Percentiles rank a stretch among this genome's conserved stretches.
Evolutionary conservation across 2,329 filamentous ascomycete genomes (phyloP).

Genomic region (Clonostachys rosea): DNA sequence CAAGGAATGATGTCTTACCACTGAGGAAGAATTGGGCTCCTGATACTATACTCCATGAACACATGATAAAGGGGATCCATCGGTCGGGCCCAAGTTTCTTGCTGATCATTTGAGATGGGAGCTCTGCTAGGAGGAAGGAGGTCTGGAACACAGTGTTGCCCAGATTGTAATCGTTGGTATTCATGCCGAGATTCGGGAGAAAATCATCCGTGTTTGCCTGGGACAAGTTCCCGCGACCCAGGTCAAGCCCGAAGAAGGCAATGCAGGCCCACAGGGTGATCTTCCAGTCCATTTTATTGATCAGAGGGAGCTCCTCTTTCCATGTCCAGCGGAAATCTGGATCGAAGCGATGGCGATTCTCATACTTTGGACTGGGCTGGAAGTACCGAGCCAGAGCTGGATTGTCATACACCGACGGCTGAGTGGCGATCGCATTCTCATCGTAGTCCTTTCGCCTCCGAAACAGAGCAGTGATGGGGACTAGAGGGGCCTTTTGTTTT

Average conservation of each 20-base stretch:
- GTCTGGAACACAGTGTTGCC: conserved; percentile 23
- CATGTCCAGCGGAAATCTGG: conserved; percentile 27
- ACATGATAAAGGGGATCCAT: conserved; percentile 57
- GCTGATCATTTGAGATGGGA: conserved; percentile 56
- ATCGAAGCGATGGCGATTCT: conserved; percentile 30
- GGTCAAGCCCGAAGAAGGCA: conserved; percentile 32
- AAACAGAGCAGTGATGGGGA: background rate
- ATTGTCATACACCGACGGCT: conserved; percentile 39
- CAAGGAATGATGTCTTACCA: conserved; percentile 29
- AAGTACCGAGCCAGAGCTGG: conserved; percentile 29
- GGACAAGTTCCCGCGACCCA: conserved; percentile 40
- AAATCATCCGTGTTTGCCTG: conserved; percentile 45
- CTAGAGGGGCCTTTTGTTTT: background rate
- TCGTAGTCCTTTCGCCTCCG: conserved; percentile 2
- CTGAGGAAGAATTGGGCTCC: conserved; percentile 36
- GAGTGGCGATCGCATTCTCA: conserved; percentile 16
- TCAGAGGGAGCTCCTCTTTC: conserved; percentile 21
- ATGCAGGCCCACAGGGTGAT: conserved; percentile 45
- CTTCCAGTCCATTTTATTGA: conserved; percentile 40
- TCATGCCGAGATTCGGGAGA: conserved; percentile 32
- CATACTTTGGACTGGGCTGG: conserved; percentile 18
- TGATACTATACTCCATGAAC: conserved; percentile 49
- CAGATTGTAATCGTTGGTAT: conserved; percentile 31
- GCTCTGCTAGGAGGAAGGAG: conserved; percentile 23
- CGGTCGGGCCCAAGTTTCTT: conserved; percentile 55